Evolutionary conservation across 2,329 filamentous ascomycete species (phyloP).

Genomic region (Colletotrichum sp.): DNA sequence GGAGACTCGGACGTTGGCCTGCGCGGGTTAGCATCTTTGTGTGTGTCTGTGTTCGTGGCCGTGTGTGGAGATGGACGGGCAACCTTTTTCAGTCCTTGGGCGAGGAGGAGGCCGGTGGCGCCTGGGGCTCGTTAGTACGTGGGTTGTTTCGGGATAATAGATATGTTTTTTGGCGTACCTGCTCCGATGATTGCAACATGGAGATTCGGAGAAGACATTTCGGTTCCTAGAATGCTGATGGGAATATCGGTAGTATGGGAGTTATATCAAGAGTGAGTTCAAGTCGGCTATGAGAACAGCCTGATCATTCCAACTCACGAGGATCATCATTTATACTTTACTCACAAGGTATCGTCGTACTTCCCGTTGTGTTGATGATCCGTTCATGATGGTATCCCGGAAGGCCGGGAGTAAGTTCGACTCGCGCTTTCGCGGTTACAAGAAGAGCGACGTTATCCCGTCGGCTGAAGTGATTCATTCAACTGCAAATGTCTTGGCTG

Average conservation of each 20-base stretch:
- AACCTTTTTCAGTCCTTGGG: not conserved
- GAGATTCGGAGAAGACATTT: not conserved
- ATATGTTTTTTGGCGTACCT: not conserved
- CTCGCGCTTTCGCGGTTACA: not conserved
- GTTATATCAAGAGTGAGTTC: accelerated
- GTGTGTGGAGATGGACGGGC: not conserved
- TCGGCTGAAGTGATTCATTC: not conserved
- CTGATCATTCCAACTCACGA: accelerated
- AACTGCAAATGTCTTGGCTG: not conserved
- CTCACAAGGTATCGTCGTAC: not conserved
- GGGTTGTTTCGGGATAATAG: not conserved
- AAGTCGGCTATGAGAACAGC: not conserved
- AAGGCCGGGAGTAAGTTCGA: not conserved
- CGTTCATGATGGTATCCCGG: not conserved
- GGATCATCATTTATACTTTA: not conserved
- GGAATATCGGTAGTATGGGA: accelerated
- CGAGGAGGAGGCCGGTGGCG: not conserved
- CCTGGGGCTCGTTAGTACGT: not conserved
- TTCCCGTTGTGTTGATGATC: not conserved
- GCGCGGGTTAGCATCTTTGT: not conserved
- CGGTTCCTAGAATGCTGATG: not conserved
- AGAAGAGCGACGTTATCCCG: not conserved
- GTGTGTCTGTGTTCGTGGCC: not conserved
- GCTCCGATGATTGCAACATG: not conserved
- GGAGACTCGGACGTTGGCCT: not conserved